These are phyloP conservation scores for Scenedesmus sp. DNA, from an alignment of 163 green algal species.

Conservation along the genomic window DNA sequence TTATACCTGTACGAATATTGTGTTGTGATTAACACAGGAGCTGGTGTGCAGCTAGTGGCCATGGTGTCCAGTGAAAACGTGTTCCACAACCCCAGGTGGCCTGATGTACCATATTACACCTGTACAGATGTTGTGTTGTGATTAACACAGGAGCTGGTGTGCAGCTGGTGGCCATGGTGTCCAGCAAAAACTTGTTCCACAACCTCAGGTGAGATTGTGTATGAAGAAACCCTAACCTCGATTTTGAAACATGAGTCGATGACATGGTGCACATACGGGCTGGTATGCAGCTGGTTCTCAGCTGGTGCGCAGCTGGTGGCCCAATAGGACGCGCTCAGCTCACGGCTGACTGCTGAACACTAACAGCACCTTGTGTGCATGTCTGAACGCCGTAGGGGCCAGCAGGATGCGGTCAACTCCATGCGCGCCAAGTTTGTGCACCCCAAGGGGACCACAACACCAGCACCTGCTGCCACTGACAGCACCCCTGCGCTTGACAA, in stretches of 20 bases:
- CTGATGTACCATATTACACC: not conserved
- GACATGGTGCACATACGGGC: too few relatives aligned
- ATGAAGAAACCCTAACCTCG: not conserved
- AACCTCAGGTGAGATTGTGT: constrained; percentile 57
- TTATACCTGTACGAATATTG: too few relatives aligned
- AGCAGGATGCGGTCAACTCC: constrained; percentile 72
- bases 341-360: too few relatives aligned
- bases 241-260: too few relatives aligned
- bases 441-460: constrained; percentile 58
- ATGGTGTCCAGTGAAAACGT: constrained; percentile 86
- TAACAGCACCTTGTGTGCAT: too few relatives aligned
- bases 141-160: constrained; percentile 23
- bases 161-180: constrained; percentile 84
- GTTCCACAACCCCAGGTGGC: constrained; percentile 72
- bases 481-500: too few relatives aligned
- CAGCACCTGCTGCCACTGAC: too few relatives aligned
- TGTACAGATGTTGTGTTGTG: too few relatives aligned
- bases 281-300: constrained; percentile 68
- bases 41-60: constrained; percentile 72
- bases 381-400: constrained; percentile 55
- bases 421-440: constrained; percentile 76
- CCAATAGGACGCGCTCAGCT: too few relatives aligned
- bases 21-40: too few relatives aligned
- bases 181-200: constrained; percentile 82
- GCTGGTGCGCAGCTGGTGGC: too few relatives aligned